A percentile compares a stretch with the other conserved stretches of the same genome.
These are phyloP conservation scores for Secale cereale DNA, from an alignment of 176 grass and related monocot genomes.

Conservation along the genomic window DNA sequence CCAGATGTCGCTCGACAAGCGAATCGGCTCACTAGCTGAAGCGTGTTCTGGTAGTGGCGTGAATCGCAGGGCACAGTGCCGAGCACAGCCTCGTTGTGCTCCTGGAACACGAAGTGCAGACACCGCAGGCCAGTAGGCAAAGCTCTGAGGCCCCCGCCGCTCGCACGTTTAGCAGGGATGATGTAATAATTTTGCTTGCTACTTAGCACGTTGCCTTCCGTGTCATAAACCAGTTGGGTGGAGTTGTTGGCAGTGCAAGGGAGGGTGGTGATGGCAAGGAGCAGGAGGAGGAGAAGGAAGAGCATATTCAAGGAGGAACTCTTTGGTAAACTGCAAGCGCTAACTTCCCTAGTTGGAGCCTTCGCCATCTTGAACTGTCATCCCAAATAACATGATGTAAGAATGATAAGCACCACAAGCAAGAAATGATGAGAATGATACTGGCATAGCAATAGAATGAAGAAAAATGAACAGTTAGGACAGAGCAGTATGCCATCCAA, in stretches of 20 bases:
- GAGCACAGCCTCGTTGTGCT: neutral
- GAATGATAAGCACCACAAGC: neutral
- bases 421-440: neutral
- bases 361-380: slow-evolving; percentile 93
- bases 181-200: neutral
- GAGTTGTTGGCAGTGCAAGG: neutral
- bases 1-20: neutral
- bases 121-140: neutral
- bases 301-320: slow-evolving; percentile 77
- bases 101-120: neutral
- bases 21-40: neutral
- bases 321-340: slow-evolving; percentile 60
- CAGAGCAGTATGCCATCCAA: neutral
- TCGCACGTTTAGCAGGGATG: neutral
- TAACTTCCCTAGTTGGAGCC: slow-evolving; percentile 35
- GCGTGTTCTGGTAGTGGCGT: neutral
- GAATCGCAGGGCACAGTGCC: neutral
- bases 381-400: slow-evolving; percentile 21
- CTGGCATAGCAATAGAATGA: neutral
- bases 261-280: neutral
- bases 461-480: neutral
- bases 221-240: neutral
- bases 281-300: neutral
- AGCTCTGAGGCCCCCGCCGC: neutral
- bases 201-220: neutral